Evolutionary conservation across 495 filamentous ascomycete species (phyloP).

Genomic region (Daldinia decipiens): DNA sequence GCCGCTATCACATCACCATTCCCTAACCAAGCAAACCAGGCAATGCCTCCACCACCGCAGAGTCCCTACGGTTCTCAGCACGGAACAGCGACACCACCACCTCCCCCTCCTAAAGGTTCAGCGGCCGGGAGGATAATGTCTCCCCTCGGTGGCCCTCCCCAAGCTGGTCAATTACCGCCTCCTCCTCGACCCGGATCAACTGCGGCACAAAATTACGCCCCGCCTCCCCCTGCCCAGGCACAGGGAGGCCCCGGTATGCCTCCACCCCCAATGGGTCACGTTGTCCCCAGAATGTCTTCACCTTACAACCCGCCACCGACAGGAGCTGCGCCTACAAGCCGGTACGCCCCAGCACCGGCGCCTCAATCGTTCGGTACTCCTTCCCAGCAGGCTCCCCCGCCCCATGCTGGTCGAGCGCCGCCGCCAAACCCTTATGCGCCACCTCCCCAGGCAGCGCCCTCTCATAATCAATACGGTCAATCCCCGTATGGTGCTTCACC

Average conservation of each 20-base stretch:
- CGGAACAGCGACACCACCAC: slow-evolving; percentile 43
- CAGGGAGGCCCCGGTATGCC: slow-evolving; percentile 49
- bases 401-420: slow-evolving; percentile 50
- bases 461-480: slow-evolving; percentile 61
- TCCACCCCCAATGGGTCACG: slow-evolving; percentile 58
- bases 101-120: slow-evolving; percentile 61
- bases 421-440: slow-evolving; percentile 71
- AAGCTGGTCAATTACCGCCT: slow-evolving; percentile 59
- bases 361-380: slow-evolving; percentile 63
- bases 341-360: slow-evolving; percentile 86
- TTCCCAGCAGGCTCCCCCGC: slow-evolving; percentile 58
- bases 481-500: slow-evolving; percentile 44
- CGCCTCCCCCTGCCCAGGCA: slow-evolving; percentile 62
- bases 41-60: slow-evolving; percentile 65
- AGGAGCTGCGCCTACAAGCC: slow-evolving; percentile 76
- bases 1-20: slow-evolving; percentile 73
- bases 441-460: slow-evolving; percentile 52
- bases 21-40: slow-evolving; percentile 65
- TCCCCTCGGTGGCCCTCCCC: slow-evolving; percentile 61
- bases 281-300: slow-evolving; percentile 79
- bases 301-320: slow-evolving; percentile 88
- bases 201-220: slow-evolving; percentile 78
- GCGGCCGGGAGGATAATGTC: slow-evolving; percentile 64
- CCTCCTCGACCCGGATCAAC: slow-evolving; percentile 67
- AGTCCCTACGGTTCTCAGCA: slow-evolving; percentile 42